Base-by-base conservation (phyloP, 2,329 filamentous ascomycete species). In the Claviceps sp. region DNA sequence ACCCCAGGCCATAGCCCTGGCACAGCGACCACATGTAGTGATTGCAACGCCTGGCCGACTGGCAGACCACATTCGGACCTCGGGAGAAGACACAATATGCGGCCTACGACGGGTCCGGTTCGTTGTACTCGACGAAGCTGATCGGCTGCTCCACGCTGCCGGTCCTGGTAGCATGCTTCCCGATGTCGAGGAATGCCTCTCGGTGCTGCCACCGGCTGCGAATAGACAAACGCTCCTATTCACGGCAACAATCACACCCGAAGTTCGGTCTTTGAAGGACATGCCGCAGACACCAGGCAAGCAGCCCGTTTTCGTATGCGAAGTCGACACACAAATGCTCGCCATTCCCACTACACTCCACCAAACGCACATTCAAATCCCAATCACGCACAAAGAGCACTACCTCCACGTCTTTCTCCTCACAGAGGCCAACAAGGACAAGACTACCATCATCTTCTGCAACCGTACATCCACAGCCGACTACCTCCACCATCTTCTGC, bases 71-170 rank as follows among this genome's bases (percentile, higher is more conserved):
- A 90, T 98, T 63, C 80, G 83, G 40, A 90, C 82, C 1, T 97
- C 91, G 16, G 93, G 93, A 44, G 82, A 90, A 61, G 93, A 98
- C 64, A 97, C 91, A 0, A 80, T 94, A 54, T 82, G 82, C 53
- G 90, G 89, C 1, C 72, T 98, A 45, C 77, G 82, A 17, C 79
- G 90, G 49, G 85, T 88, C 26, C 82, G 80, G 52, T 90, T 87
- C 65, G 86, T 97, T 2, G 89, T 98, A 7, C 83, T 98, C 43
- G 93, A 98, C 64, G 93, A 98, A 73, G 93, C 93, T 4, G 93
- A 98, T 70, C 81, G 93, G 45, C 76, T 98, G 39, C 79, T 98
- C 45, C 79, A 85, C 40, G 78, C 82, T 37, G 79, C 81, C 48
- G 80, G 79, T 0, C 76, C 79, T 17, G 91, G 90, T 26, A 90